These are phyloP conservation scores for Xylaria sp. DNA, from an alignment of 495 filamentous ascomycete species.

Conservation along the genomic window DNA sequence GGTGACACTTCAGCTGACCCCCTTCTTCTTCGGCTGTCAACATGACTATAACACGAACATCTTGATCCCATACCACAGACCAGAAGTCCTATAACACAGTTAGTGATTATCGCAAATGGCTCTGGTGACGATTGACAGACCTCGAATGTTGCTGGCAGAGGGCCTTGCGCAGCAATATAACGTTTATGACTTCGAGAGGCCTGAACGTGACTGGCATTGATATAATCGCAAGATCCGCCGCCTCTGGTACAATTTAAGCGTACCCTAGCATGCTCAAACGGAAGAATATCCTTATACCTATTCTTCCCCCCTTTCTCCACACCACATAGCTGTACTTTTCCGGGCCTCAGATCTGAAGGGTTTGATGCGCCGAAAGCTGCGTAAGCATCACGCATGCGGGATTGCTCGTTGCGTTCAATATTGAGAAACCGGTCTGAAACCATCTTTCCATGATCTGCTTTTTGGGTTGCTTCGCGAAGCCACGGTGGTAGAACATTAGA, in stretches of 20 bases:
- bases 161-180: constrained; percentile 96
- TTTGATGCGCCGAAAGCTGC: constrained; percentile 59
- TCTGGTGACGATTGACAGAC: constrained; percentile 58
- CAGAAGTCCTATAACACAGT: constrained; percentile 85
- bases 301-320: constrained; percentile 96
- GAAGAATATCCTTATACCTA: constrained; percentile 96
- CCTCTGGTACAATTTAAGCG: constrained; percentile 71
- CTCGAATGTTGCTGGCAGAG: constrained; percentile 89
- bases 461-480: constrained; percentile 71
- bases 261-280: constrained; percentile 93
- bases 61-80: constrained; percentile 97
- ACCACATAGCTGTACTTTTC: constrained; percentile 71
- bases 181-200: constrained; percentile 79
- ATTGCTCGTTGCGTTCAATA: constrained; percentile 85
- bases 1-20: constrained; percentile 92
- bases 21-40: constrained; percentile 95
- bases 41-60: constrained; percentile 92
- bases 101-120: constrained; percentile 37
- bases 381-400: constrained; percentile 90
- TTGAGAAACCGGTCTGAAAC: constrained; percentile 84
- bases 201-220: constrained; percentile 90
- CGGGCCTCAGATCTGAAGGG: constrained; percentile 21
- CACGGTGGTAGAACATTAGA: constrained; percentile 72
- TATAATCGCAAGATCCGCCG: constrained; percentile 91
- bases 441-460: constrained; percentile 73